Evolutionary conservation across 2,329 filamentous ascomycete genomes (phyloP).

Genomic region (Trichoderma asperellum): DNA sequence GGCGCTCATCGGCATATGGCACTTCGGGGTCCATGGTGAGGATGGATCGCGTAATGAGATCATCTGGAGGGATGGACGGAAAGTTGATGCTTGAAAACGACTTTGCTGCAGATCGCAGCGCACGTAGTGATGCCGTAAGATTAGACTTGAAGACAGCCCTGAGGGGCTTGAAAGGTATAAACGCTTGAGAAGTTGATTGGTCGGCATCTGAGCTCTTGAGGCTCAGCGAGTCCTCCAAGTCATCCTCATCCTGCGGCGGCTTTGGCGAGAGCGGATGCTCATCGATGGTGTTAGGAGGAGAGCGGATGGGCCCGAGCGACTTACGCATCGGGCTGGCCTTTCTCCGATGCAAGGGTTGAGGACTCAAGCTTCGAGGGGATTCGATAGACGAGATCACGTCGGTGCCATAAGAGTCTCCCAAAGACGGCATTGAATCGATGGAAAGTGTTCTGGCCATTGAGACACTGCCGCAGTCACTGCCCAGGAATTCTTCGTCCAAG

Average conservation of each 20-base stretch:
- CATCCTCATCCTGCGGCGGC: slow-evolving; percentile 41
- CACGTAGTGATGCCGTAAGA: slow-evolving; percentile 67
- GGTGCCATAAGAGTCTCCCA: slow-evolving; percentile 59
- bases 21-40: slow-evolving; percentile 68
- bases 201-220: slow-evolving; percentile 29
- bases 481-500: slow-evolving; percentile 52
- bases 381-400: slow-evolving; percentile 54
- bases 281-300: slow-evolving; percentile 56
- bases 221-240: slow-evolving; percentile 29
- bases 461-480: slow-evolving; percentile 53
- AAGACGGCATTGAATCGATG: slow-evolving; percentile 64
- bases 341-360: slow-evolving; percentile 37
- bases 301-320: slow-evolving; percentile 59
- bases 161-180: slow-evolving; percentile 53
- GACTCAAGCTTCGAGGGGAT: slow-evolving; percentile 50
- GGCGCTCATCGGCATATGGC: slow-evolving; percentile 69
- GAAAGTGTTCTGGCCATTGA: slow-evolving; percentile 59
- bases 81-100: slow-evolving; percentile 66
- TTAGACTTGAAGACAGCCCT: slow-evolving; percentile 69
- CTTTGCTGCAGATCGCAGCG: slow-evolving; percentile 65
- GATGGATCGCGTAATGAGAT: slow-evolving; percentile 69
- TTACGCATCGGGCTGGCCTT: slow-evolving; percentile 49
- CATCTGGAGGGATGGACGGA: slow-evolving; percentile 66
- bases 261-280: slow-evolving; percentile 55
- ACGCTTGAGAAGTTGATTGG: slow-evolving; percentile 42